Evolutionary conservation across 2,329 filamentous ascomycete genomes (phyloP).

Genomic region (Ceratocystis cubensis): DNA sequence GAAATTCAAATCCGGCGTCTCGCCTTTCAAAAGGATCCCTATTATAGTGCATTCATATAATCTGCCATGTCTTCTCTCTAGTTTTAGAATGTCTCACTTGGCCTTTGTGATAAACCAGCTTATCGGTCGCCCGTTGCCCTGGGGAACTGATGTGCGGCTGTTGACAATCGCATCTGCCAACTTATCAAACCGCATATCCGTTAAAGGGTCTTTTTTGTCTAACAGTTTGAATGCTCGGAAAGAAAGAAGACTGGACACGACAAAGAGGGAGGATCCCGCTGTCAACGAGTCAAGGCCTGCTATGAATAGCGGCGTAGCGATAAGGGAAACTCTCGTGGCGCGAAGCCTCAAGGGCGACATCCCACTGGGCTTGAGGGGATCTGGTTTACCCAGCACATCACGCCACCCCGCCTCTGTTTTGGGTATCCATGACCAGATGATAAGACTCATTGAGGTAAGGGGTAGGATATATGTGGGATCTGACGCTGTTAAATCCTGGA

Average conservation of each 20-base stretch:
- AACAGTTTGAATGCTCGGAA: conserved; percentile 6
- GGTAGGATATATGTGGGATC: conserved; percentile 42
- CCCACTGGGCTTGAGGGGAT: conserved; percentile 20
- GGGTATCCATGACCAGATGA: conserved; percentile 19
- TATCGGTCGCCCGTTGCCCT: conserved; percentile 13
- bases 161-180: conserved; percentile 8
- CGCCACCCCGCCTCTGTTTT: conserved; percentile 15
- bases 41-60: background rate
- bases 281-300: conserved; percentile 17
- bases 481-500: conserved; percentile 39
- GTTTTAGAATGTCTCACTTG: conserved; percentile 5
- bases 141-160: background rate
- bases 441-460: conserved; percentile 9
- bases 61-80: background rate
- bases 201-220: conserved; percentile 17
- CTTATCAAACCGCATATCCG: conserved; percentile 6
- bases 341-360: conserved; percentile 16
- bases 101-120: conserved; percentile 17
- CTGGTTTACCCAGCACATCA: conserved; percentile 15
- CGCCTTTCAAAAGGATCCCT: background rate
- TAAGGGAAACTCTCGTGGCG: conserved; percentile 12
- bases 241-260: conserved; percentile 17
- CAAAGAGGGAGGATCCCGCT: conserved; percentile 19
- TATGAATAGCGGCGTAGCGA: conserved; percentile 17
- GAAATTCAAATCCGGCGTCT: conserved; percentile 10